These are phyloP conservation scores for Cornus florida DNA, from an alignment of 148 eudicot genomes.

Conservation along the genomic window DNA sequence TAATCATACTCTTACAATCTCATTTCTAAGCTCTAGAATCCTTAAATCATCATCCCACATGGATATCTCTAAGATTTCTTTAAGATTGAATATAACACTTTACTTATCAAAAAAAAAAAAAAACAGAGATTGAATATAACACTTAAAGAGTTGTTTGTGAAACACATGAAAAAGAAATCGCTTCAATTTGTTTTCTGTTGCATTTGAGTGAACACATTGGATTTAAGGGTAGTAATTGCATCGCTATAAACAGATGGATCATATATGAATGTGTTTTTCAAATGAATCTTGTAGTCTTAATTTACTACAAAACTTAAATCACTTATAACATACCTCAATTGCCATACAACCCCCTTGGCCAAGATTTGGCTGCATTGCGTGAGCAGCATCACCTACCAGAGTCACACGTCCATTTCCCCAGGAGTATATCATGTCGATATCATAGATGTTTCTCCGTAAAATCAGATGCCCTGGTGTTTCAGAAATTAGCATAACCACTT, in stretches of 20 bases:
- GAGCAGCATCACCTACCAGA: slow-evolving; percentile 33
- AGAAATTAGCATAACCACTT: slow-evolving; percentile 16
- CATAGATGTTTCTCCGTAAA: slow-evolving; percentile 25
- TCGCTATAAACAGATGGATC: no score
- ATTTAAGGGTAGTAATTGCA: no score
- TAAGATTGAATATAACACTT: no score
- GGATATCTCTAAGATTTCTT: background rate
- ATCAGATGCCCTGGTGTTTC: slow-evolving; percentile 21
- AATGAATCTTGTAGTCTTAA: background rate
- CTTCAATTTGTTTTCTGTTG: no score
- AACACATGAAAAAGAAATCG: no score
- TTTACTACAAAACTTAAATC: background rate
- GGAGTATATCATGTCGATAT: slow-evolving; percentile 13
- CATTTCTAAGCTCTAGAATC: background rate
- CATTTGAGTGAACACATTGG: no score
- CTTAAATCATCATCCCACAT: background rate
- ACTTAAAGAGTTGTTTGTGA: no score
- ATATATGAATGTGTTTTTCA: background rate
- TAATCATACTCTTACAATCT: background rate
- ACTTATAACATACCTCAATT: slow-evolving; percentile 23
- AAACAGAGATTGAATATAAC: no score
- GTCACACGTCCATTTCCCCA: slow-evolving; percentile 33
- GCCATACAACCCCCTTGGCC: slow-evolving; percentile 46
- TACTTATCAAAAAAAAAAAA: no score
- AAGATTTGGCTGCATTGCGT: slow-evolving; percentile 36